These are phyloP conservation scores for Domatiomyces catenatus DNA, from an alignment of 2,329 filamentous ascomycete species.

Conservation along the genomic window DNA sequence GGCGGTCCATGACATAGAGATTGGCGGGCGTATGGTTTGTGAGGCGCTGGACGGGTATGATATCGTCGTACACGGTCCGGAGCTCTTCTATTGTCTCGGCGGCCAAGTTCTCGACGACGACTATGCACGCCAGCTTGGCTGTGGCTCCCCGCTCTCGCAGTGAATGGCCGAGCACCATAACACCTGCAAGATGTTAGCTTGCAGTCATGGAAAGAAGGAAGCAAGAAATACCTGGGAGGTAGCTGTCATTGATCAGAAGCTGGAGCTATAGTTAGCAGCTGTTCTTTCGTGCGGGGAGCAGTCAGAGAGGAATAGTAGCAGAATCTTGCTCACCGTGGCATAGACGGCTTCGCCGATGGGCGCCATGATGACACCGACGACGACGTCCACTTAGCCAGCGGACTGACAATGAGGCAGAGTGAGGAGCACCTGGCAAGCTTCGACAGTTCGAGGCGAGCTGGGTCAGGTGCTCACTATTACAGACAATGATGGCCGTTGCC, in stretches of 20 bases:
- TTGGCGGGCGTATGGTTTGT: constrained; percentile 65
- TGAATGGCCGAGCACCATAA: constrained; percentile 84
- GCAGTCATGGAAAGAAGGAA: constrained; percentile 2
- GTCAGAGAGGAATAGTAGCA: constrained; percentile 1
- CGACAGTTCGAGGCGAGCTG: neutral
- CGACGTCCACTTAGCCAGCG: neutral
- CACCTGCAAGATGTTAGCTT: constrained; percentile 44
- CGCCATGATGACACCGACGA: constrained; percentile 13
- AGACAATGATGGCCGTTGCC: neutral
- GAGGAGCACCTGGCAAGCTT: constrained; percentile 1
- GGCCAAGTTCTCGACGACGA: constrained; percentile 67
- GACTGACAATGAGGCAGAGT: constrained; percentile 2
- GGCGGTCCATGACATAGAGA: constrained; percentile 78
- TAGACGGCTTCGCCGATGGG: constrained; percentile 17
- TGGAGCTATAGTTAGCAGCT: constrained; percentile 24
- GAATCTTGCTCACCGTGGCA: constrained; percentile 14
- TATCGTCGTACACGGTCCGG: constrained; percentile 70
- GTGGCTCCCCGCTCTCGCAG: constrained; percentile 75
- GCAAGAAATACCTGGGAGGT: constrained; percentile 61
- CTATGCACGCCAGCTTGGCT: constrained; percentile 71
- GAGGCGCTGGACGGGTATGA: constrained; percentile 71
- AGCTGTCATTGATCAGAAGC: constrained; percentile 84
- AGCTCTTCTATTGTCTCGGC: constrained; percentile 62
- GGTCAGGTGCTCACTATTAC: neutral
- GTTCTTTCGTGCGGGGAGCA: constrained; percentile 7